Base-by-base conservation (phyloP, 345 rosid genomes). In the Salix suchowensis region DNA sequence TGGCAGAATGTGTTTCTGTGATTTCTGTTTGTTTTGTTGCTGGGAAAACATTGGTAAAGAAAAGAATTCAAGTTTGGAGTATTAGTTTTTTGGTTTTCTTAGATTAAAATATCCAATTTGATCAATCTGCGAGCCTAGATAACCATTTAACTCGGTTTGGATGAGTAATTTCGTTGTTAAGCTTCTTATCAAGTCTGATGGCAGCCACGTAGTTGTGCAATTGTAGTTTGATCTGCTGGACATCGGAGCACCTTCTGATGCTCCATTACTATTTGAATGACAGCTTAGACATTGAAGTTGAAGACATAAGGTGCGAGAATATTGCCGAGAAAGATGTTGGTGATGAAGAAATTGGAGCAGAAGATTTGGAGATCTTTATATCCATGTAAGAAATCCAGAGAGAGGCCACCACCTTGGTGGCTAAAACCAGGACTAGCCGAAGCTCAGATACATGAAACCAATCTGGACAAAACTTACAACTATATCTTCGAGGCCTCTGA, bases 341-440 rank as follows among this genome's bases (percentile, higher is more conserved):
- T 12, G 98, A 96, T 32, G 98, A 96, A 67, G 99, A 96, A 84
- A 94, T 96, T 28, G 97, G 94, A 23, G 82, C 94, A 0, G 97
- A 92, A 21, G 97, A 94, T 18, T 78, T 96, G 71, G 97, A 30
- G 32, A 3, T 30, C 32, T 2, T 30, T 30, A 30, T 30, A 30
- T 30, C 32, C 32, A 30, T 30, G 32, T 30, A 30, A 30, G 3
- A 30, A 30, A 30, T 32, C 34, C 34, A 32, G 34, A 32, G 34
- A 32, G 34, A 32, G 34, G 34, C 94, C 99, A 24, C 99, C 99
- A 0, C 97, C 99, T 75, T 96, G 99, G 99, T 96, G 98, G 99
- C 80, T 81, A 67, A 91, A 85, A 55, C 78, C 89, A 55, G 97
- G 97, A 66, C 74, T 94, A 14, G 81, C 91, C 0, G 64, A 79